Evolutionary conservation across 2,329 filamentous ascomycete species (phyloP).

Genomic region (Aspergillus ustus): DNA sequence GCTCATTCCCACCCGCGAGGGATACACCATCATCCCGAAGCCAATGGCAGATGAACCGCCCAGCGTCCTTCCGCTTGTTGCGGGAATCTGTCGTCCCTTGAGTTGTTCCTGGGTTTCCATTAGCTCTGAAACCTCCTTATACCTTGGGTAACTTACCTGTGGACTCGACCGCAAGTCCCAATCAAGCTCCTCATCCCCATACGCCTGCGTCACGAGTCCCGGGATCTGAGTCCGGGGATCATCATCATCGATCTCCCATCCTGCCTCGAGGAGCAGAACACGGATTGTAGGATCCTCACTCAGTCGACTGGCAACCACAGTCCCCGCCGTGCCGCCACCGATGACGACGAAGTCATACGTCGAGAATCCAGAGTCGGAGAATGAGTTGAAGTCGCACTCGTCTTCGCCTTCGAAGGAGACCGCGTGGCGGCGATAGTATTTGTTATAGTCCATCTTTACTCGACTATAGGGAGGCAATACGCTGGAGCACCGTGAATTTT

Average conservation of each 20-base stretch:
- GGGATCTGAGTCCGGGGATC: slow-evolving; percentile 32
- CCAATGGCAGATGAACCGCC: slow-evolving; percentile 56
- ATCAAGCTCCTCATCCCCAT: slow-evolving; percentile 29
- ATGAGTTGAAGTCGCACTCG: background rate
- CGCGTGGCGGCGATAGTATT: background rate
- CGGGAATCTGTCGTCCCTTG: slow-evolving; percentile 45
- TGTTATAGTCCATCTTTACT: background rate
- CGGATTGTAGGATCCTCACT: slow-evolving; percentile 31
- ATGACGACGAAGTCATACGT: slow-evolving; percentile 17
- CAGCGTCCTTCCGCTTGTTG: slow-evolving; percentile 54
- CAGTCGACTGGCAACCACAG: slow-evolving; percentile 37
- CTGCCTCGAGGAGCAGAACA: slow-evolving; percentile 37
- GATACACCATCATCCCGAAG: slow-evolving; percentile 36
- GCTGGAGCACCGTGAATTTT: too few relatives aligned
- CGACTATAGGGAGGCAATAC: too few relatives aligned
- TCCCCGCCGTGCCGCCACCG: slow-evolving; percentile 40
- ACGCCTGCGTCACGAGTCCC: slow-evolving; percentile 23
- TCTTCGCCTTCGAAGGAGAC: background rate
- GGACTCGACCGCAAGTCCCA: slow-evolving; percentile 31
- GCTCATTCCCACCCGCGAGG: slow-evolving; percentile 45
- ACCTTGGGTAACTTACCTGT: slow-evolving; percentile 2
- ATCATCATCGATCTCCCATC: slow-evolving; percentile 25
- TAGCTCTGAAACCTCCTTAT: background rate
- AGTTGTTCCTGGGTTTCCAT: slow-evolving; percentile 28
- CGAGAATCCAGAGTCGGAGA: background rate